Conservation (phyloP, 2,329 filamentous ascomycete species). For the Diaporthe batatas region DNA sequence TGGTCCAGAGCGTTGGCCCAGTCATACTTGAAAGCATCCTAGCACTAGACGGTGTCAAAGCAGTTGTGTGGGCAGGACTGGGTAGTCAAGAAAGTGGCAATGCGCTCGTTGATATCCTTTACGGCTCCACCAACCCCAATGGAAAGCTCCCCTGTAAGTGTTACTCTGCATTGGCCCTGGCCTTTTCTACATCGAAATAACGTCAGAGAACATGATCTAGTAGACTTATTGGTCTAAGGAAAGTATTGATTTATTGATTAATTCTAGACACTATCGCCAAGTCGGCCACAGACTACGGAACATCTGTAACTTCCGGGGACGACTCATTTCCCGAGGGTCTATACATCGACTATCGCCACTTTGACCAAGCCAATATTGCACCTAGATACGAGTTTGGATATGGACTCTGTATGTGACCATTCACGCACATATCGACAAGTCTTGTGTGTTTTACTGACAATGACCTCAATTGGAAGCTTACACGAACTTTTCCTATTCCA, state of each 20-base stretch:
- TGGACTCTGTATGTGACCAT: conserved; percentile 63
- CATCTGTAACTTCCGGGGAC: conserved; percentile 50
- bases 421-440: neutral
- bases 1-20: conserved; percentile 73
- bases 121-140: conserved; percentile 65
- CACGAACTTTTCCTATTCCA: conserved; percentile 74
- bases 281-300: conserved; percentile 60
- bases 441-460: neutral
- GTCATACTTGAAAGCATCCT: conserved; percentile 71
- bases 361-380: conserved; percentile 67
- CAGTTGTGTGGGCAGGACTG: conserved; percentile 81
- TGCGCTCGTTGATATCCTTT: conserved; percentile 79
- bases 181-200: neutral
- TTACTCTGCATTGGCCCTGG: neutral
- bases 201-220: neutral
- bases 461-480: conserved; percentile 63
- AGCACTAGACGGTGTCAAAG: conserved; percentile 77
- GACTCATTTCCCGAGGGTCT: conserved; percentile 72
- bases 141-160: conserved; percentile 59
- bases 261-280: conserved; percentile 62
- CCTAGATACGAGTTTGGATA: conserved; percentile 76
- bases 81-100: conserved; percentile 83
- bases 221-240: neutral
- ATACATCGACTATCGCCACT: conserved; percentile 75
- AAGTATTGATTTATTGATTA: neutral